These are phyloP conservation scores for Circinella umbellata DNA, from an alignment of 371 early-diverging fungal genomes.

Conservation along the genomic window DNA sequence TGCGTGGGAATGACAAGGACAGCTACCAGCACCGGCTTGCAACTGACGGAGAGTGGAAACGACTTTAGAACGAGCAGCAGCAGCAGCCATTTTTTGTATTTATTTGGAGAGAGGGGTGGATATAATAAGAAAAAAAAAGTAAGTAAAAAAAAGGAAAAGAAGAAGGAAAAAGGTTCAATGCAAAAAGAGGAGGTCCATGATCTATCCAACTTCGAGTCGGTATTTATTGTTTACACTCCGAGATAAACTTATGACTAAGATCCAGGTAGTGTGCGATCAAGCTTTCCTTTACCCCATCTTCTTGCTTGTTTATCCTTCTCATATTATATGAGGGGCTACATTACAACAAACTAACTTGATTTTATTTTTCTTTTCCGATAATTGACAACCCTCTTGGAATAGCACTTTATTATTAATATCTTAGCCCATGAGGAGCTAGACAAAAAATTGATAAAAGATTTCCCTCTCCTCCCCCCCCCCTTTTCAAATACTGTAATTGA, in stretches of 20 bases:
- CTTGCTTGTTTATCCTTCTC: no score
- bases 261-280: constrained; percentile 2
- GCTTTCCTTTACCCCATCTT: neutral
- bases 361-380: no score
- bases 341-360: no score
- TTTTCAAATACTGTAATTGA: neutral
- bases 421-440: no score
- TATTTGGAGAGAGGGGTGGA: constrained; percentile 11
- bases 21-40: constrained; percentile 46
- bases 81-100: constrained; percentile 43
- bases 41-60: constrained; percentile 49
- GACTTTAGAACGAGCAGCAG: constrained; percentile 55
- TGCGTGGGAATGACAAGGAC: constrained; percentile 63
- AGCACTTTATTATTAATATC: neutral
- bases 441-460: neutral
- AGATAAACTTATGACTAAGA: constrained; percentile 12
- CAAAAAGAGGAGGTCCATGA: neutral
- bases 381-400: no score
- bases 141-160: constrained; percentile 2
- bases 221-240: constrained; percentile 6
- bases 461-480: neutral
- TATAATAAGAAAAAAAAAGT: neutral
- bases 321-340: no score
- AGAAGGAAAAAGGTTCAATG: constrained; percentile 10
- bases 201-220: neutral